phyloP scores from a whole-genome alignment of 2,329 filamentous ascomycete species.

The Aschersonia sp. region DNA sequence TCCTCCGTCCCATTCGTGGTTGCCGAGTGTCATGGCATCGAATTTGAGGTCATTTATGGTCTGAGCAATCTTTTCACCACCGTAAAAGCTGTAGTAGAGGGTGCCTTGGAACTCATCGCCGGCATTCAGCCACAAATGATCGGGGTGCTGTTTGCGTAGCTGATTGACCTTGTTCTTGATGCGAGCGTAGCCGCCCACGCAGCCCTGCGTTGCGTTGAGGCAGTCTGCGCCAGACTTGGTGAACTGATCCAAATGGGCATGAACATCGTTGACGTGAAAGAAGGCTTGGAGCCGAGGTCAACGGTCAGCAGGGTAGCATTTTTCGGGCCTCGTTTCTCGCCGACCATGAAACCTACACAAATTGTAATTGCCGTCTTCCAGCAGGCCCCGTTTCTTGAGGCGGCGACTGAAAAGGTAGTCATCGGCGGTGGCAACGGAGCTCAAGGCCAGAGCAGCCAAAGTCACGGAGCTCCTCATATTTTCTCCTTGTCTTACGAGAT shows the following conservation, averaged over 20 bases:
- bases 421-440: constrained; percentile 3
- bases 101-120: constrained; percentile 61
- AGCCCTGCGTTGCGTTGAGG: constrained; percentile 37
- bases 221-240: constrained; percentile 47
- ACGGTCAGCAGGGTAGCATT: background rate
- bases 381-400: constrained; percentile 3
- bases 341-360: constrained; percentile 1
- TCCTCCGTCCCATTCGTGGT: constrained; percentile 53
- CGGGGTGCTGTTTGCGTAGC: constrained; percentile 39
- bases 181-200: constrained; percentile 50
- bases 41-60: constrained; percentile 52
- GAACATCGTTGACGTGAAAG: constrained; percentile 58
- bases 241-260: constrained; percentile 52
- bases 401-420: constrained; percentile 5
- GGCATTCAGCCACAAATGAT: constrained; percentile 48
- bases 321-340: background rate
- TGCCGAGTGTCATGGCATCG: constrained; percentile 53
- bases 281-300: constrained; percentile 25
- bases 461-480: constrained; percentile 1
- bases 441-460: constrained; percentile 2
- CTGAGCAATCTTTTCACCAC: constrained; percentile 53
- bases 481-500: background rate
- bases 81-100: constrained; percentile 52
- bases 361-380: constrained; percentile 4
- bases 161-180: constrained; percentile 46